A percentile compares a stretch with the other conserved stretches of the same genome.
Evolutionary conservation across 2,329 filamentous ascomycete species (phyloP).

Genomic region (Ophiocordyceps robertsii): DNA sequence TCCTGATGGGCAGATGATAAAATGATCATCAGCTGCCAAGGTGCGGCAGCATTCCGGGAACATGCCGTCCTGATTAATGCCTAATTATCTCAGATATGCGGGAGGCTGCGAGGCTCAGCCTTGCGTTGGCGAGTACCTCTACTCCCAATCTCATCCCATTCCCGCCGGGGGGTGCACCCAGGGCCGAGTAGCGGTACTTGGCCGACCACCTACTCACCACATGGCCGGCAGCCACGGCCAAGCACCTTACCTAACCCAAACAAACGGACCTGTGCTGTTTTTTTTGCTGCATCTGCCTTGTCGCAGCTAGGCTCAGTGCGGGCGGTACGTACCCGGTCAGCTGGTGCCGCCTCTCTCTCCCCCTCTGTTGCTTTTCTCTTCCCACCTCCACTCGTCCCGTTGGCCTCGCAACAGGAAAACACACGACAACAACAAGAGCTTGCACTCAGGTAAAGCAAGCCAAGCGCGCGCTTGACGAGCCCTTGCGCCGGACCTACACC

Average conservation of each 20-base stretch:
- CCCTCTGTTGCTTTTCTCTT: slow-evolving; percentile 12
- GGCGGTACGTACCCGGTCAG: slow-evolving; percentile 6
- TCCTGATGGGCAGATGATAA: too few relatives aligned
- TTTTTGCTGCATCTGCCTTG: neutral
- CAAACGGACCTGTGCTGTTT: slow-evolving; percentile 2
- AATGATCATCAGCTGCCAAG: neutral
- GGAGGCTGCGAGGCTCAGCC: neutral
- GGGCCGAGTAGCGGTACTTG: too few relatives aligned
- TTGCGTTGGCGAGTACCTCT: neutral
- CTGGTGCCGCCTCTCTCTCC: neutral
- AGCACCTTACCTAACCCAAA: slow-evolving; percentile 10
- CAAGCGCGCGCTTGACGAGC: slow-evolving; percentile 14
- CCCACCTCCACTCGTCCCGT: slow-evolving; percentile 18
- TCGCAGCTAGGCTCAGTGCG: neutral
- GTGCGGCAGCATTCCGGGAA: neutral
- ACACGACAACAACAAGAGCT: slow-evolving; percentile 23
- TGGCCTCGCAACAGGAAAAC: slow-evolving; percentile 31
- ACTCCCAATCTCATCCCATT: too few relatives aligned
- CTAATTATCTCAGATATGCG: neutral
- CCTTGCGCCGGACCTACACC: neutral
- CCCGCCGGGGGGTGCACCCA: too few relatives aligned
- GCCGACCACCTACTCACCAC: too few relatives aligned
- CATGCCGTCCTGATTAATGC: neutral
- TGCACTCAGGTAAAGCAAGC: slow-evolving; percentile 11
- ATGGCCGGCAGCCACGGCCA: neutral